These are phyloP conservation scores for Epichloe coenophiala DNA, from an alignment of 2,329 filamentous ascomycete genomes.

Conservation along the genomic window DNA sequence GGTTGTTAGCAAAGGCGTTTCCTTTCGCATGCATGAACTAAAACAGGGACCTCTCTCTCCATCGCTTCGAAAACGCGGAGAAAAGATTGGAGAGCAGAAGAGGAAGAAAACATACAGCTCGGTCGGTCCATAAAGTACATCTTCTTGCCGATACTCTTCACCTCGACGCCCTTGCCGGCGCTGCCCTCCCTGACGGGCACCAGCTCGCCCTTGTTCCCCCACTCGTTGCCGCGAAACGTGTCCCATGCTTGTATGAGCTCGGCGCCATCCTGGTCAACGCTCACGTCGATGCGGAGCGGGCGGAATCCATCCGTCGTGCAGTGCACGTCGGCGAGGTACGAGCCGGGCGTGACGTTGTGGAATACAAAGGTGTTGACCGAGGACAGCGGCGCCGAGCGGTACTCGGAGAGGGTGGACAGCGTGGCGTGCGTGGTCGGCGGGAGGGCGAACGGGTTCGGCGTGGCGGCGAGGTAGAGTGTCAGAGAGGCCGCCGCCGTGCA, in stretches of 20 bases:
- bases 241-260: slow-evolving; percentile 52
- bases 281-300: slow-evolving; percentile 67
- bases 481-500: slow-evolving; percentile 16
- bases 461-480: slow-evolving; percentile 32
- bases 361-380: slow-evolving; percentile 63
- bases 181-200: slow-evolving; percentile 27
- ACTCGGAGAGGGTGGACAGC: slow-evolving; percentile 28
- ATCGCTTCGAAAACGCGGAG: not conserved
- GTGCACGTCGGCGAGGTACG: slow-evolving; percentile 74
- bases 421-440: slow-evolving; percentile 55
- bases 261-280: slow-evolving; percentile 21
- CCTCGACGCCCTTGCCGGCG: slow-evolving; percentile 35
- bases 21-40: not conserved
- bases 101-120: slow-evolving; percentile 48
- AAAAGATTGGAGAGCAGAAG: not conserved
- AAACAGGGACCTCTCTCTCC: not conserved
- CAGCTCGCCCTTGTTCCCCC: slow-evolving; percentile 71
- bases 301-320: slow-evolving; percentile 62
- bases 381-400: slow-evolving; percentile 47
- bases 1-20: not conserved
- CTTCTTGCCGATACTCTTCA: slow-evolving; percentile 50
- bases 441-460: slow-evolving; percentile 38
- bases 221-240: slow-evolving; percentile 80
- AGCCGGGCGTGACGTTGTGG: slow-evolving; percentile 53
- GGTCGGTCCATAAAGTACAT: slow-evolving; percentile 64